Base-by-base conservation (phyloP, 192 early-diverging fungal species). In the Dissophora ornata region DNA sequence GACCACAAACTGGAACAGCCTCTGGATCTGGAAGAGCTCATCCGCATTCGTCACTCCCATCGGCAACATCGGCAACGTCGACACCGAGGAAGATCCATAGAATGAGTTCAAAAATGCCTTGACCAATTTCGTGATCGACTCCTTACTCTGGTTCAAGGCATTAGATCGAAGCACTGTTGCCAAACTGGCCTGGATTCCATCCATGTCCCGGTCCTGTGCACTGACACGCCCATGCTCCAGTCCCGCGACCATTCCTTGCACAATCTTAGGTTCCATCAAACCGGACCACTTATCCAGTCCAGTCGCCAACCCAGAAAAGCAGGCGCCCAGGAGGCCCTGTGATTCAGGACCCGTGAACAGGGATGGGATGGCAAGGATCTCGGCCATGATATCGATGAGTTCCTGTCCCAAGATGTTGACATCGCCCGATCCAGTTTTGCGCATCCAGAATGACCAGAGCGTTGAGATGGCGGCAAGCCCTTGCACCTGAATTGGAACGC, bases 401-500 rank as follows among this genome's bases (percentile, higher is more conserved):
- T 75, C 71, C 33, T 75, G 71, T 36, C 71, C 71, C 21, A 75
- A 32, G 40, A 62, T 40, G 16, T 75, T 75, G 0, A 64, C 71
- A 59, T 67, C 62, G 32, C 45, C 71, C 0, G 63, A 53, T 29
- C 71, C 71, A 11, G 63, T 62, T 30, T 75, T 75, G 28, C 71
- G 62, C 71, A 75, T 75, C 71, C 71, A 75, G 29, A 61, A 75
- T 9, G 71, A 75, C 71, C 71, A 75, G 3, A 75, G 51, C 2
- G 63, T 56, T 0, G 63, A 28, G 32, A 75, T 59, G 22, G 71
- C 56, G 19, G 32, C 57, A 16, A 75, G 29, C 0, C 71, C 63
- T 24, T 54, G 46, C 9, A 75, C 50, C 33, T 75, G 71, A 15
- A 66, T 51, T 24, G 71, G 63, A 1, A 75, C 26, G 1, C 71